Evolutionary conservation across 306 rosid genomes (phyloP), one percentile per base, ranked within the genome.

Genomic region (Quercus berberidifolia): DNA sequence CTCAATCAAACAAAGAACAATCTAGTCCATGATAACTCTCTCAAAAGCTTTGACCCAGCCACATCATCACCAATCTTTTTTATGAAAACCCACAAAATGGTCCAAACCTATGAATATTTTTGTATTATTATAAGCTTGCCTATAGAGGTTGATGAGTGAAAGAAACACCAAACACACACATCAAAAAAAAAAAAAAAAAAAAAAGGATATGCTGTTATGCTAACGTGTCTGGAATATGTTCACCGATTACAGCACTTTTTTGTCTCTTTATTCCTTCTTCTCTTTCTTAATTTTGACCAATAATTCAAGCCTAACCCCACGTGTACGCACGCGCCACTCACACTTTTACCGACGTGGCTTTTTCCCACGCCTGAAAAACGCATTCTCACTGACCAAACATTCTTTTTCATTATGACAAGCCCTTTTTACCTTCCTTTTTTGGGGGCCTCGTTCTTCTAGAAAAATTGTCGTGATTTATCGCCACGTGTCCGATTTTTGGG

Each of bases 221-320:
- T 57, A 73, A 82, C 88, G 89, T 75, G 92, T 83, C 86, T 4
- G n/a, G 5, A 6, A 14, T 9, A 4, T 7, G 11, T 9, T 46
- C 11, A 5, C 77, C 80, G 77, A 59, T 69, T 43, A 81, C 57
- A 0, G 1, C 51, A 14, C 74, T 74, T 75, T 78, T 52, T 62
- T 67, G 26, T 1, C 62, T 1, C 57, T 19, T 17, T 59, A 83
- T 23, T 78, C 80, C 30, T 54, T 83, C 19, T 71, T 43, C 57
- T 10, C 75, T 33, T 78, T 69, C 31, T 74, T 51, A 26, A 28
- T 76, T 84, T 82, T 65, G 30, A 64, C 87, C 73, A 84, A 41
- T 41, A 83, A 81, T 41, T 85, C 87, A 86, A 78, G 92, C 98
- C 97, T 85, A 92, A 94, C 77, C 84, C 88, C 91, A 84, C 78